Base-by-base conservation (phyloP, 768 basidiomycete species). In the Suillus variegatus region DNA sequence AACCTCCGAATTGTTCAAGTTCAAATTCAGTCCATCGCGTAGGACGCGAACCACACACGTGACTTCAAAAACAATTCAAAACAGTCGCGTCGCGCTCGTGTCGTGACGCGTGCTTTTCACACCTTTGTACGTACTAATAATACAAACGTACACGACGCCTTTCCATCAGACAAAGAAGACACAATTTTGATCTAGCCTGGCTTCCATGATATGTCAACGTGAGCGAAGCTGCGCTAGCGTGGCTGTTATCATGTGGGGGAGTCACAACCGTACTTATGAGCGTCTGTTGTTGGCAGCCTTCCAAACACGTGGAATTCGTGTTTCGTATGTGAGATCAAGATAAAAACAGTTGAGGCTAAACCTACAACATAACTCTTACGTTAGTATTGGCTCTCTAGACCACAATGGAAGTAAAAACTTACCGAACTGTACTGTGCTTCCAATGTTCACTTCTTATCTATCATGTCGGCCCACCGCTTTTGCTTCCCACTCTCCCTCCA, bases 401-500 rank as follows among this genome's bases (percentile, higher is more conserved):
- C 6, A 38, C 25, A 60, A 60, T 12, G 10, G 25, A 43, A 32
- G 18, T 16, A 28, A 10, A 20, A 8, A 32, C 41, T 10, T 60
- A 43, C 58, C 18, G 10, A 43, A 60, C n/a, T 43, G 18, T 13
- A 43, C 6, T 7, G 18, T 13, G 25, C 28, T 20, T 41, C 25
- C 6, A 18, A 41, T 1, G 58, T 28, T 60, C 41, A 60, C 41
- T 43, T 60, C 41, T 28, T 8, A 60, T 60, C 58, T 43, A 60
- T 36, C 54, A 55, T 20, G 25, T 60, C 22, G 18, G 58, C 58
- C 82, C 82, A 86, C 64, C 82, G 74, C 66, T 78, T 75, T 46
- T 76, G 77, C 71, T 78, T 81, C 12, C 72, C 80, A 20, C 67
- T 73, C 63, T 82, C 82, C 56, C 76, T 80, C 82, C 84, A 83